Evolutionary conservation across 495 filamentous ascomycete species (phyloP), one percentile per base, ranked within the genome.

Genomic region (Darksidea phi): DNA sequence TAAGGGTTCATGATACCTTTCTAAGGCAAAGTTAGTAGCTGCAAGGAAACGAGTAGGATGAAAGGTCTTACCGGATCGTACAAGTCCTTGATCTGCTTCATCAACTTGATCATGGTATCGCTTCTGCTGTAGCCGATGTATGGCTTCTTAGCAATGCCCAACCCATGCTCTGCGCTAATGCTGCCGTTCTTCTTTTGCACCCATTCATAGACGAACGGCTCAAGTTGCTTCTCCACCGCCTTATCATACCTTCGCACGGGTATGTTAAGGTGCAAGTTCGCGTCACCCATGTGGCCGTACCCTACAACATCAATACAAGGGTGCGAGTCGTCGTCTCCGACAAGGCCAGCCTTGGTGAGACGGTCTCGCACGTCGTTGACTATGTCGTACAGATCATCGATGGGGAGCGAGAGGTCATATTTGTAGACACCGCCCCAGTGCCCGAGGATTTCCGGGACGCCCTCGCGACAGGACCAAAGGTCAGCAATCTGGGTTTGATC

Each of bases 201-300:
- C 94, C 94, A 97, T 74, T 97, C 91, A 70, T 96, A 98, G 26
- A 98, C 87, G 77, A 87, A 98, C 2, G 94, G 94, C 76, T 98
- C 94, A 23, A 98, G 81, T 43, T 78, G 82, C 75, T 91, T 83
- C 79, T 98, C 94, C 21, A 97, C 91, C 52, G 85, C 78, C 76
- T 90, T 91, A 74, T 91, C 88, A 73, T 90, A 97, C 56, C 85
- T 75, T 57, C 93, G 76, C 23, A 87, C 87, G 0, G 88, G 76
- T 17, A 98, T 79, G 73, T 98, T 98, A 57, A 98, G 77, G 74
- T 98, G 94, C 63, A 98, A 73, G 72, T 98, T 98, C 3, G 88
- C 84, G 72, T 98, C 94, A 28, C 94, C 94, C 89, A 98, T 96
- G 74, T 98, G 94, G 11, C 94, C 94, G 69, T 95, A 98, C 2